Conservation (phyloP, 108 stramenopile genomes). For the Fragilaria radians region DNA sequence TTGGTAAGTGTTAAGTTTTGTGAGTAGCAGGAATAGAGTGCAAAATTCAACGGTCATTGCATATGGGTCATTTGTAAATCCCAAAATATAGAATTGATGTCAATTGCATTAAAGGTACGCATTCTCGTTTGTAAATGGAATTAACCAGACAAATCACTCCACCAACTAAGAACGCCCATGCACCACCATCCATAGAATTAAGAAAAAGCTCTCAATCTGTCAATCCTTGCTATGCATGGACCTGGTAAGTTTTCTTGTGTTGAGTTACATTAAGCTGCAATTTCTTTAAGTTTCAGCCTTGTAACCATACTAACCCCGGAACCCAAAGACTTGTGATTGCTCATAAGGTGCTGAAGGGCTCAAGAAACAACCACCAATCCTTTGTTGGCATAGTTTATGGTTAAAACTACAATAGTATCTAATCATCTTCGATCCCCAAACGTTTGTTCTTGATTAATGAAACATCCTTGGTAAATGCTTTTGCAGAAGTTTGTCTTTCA, state of each 20-base stretch:
- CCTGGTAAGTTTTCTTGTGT: slow-evolving; percentile 76
- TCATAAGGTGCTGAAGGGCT: slow-evolving; percentile 92
- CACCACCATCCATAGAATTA: no score
- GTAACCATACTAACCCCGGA: slow-evolving; percentile 50
- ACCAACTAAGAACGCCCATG: no score
- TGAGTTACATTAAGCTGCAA: slow-evolving; percentile 85
- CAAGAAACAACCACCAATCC: slow-evolving; percentile 87
- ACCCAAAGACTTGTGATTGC: slow-evolving; percentile 96
- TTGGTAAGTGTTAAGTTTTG: no score
- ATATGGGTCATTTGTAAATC: no score
- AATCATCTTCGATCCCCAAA: slow-evolving; percentile 99
- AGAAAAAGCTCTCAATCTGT: no score
- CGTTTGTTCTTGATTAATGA: slow-evolving; percentile 99
- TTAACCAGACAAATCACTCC: slow-evolving; percentile 99
- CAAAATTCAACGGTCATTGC: no score
- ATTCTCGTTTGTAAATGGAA: slow-evolving; percentile 99
- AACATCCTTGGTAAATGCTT: slow-evolving; percentile 98
- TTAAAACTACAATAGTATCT: slow-evolving; percentile 99
- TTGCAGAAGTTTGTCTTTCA: slow-evolving; percentile 98
- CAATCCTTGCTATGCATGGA: slow-evolving; percentile 83
- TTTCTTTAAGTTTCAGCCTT: no score
- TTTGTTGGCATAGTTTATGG: slow-evolving; percentile 99
- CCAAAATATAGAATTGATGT: no score
- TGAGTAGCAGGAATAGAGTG: no score
- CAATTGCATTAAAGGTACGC: slow-evolving; percentile 96